These are phyloP conservation scores for Neopestalotiopsis sp. DNA, from an alignment of 2,329 filamentous ascomycete genomes.

Conservation along the genomic window DNA sequence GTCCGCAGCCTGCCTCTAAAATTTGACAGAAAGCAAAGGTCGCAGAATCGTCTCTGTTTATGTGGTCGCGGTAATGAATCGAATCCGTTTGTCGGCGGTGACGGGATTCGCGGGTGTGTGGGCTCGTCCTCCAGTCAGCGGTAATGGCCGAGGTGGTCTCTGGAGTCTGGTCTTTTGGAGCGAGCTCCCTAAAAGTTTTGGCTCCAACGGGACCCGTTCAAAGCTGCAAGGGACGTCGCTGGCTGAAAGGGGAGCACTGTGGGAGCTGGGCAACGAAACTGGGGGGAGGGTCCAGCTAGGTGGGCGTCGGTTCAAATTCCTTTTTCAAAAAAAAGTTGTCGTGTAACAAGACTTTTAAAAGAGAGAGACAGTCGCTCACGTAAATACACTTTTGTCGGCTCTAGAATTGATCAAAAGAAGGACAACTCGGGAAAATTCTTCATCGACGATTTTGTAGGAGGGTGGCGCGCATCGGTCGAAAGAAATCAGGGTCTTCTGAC, in stretches of 20 bases:
- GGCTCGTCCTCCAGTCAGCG: neutral
- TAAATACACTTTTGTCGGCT: neutral
- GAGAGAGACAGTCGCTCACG: neutral
- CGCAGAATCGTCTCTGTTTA: conserved; percentile 5
- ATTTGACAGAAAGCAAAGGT: neutral
- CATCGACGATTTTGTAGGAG: conserved; percentile 4
- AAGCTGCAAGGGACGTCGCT: conserved; percentile 13
- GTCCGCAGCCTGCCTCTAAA: neutral
- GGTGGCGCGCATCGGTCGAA: neutral
- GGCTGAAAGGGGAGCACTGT: neutral
- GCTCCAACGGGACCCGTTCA: conserved; percentile 18
- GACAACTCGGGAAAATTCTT: neutral
- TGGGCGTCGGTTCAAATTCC: neutral
- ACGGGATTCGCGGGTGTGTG: neutral
- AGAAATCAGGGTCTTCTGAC: conserved; percentile 1
- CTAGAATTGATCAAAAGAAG: conserved; percentile 1
- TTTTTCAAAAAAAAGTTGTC: neutral
- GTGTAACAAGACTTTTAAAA: neutral
- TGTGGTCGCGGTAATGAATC: neutral
- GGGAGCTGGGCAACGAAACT: neutral
- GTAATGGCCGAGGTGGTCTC: neutral
- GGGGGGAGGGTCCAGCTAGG: neutral
- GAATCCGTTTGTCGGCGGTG: neutral
- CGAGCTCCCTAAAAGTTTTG: neutral
- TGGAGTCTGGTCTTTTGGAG: neutral